A percentile compares a stretch with the other conserved stretches of the same genome.
Conservation (phyloP, 352 stramenopile species). For the Nothophytophthora sp. region DNA sequence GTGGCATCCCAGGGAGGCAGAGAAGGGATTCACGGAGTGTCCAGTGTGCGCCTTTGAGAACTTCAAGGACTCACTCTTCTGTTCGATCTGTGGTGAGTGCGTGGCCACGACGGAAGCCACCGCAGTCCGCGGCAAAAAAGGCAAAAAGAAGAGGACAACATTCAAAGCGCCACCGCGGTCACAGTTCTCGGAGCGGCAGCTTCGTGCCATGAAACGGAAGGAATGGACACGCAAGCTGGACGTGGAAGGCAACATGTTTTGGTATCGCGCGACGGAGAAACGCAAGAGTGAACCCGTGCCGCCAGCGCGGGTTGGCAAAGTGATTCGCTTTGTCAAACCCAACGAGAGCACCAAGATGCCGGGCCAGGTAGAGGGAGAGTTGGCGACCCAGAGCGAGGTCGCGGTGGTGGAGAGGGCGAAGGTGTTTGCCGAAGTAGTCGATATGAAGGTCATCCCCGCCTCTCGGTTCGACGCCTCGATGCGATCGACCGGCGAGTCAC, state of each 20-base stretch:
- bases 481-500: conserved; percentile 28
- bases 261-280: conserved; percentile 39
- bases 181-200: conserved; percentile 32
- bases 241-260: conserved; percentile 55
- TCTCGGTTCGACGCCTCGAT: conserved; percentile 34
- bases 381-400: conserved; percentile 25
- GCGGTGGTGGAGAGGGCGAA: conserved; percentile 36
- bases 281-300: conserved; percentile 1
- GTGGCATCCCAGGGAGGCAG: conserved; percentile 48
- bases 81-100: conserved; percentile 43
- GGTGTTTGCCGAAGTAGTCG: conserved; percentile 28
- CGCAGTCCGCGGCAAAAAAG: conserved; percentile 4
- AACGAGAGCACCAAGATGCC: conserved; percentile 32
- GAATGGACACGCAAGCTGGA: conserved; percentile 62
- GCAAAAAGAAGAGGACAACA: conserved; percentile 11
- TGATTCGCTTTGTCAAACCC: conserved; percentile 27
- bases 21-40: conserved; percentile 48
- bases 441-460: conserved; percentile 41
- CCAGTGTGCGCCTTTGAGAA: conserved; percentile 58
- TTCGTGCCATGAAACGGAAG: conserved; percentile 45
- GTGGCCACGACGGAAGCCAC: conserved; percentile 13
- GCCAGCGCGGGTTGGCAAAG: conserved; percentile 27
- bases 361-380: conserved; percentile 16
- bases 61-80: conserved; percentile 54
- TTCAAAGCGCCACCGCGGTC: conserved; percentile 1